phyloP scores from a whole-genome alignment of 2,329 filamentous ascomycete species.

The Xylogone sp. region DNA sequence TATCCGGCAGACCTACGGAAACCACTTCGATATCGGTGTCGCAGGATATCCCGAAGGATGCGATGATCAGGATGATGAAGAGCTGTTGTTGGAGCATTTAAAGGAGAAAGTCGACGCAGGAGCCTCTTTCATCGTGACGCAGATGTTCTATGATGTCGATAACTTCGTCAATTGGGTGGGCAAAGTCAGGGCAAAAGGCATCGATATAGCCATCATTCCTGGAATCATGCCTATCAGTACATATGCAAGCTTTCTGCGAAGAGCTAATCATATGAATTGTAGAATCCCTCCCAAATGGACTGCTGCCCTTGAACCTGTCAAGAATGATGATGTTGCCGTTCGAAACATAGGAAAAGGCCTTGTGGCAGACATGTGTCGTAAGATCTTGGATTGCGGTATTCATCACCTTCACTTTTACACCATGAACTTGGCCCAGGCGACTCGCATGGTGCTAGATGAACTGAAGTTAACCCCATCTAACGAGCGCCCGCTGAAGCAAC shows the following conservation, averaged over 20 bases:
- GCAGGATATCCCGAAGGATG: conserved; percentile 95
- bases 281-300: conserved; percentile 79
- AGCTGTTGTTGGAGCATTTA: conserved; percentile 81
- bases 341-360: conserved; percentile 84
- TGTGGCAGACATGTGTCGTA: conserved; percentile 85
- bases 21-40: conserved; percentile 96
- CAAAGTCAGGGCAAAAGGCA: conserved; percentile 80
- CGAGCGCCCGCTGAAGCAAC: conserved; percentile 76
- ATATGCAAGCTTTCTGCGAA: conserved; percentile 85
- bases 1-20: conserved; percentile 73
- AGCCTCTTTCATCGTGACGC: conserved; percentile 89
- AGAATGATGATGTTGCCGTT: conserved; percentile 93
- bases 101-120: conserved; percentile 97
- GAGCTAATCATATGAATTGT: conserved; percentile 88
- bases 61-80: conserved; percentile 87
- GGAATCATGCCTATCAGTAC: conserved; percentile 95
- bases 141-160: conserved; percentile 99
- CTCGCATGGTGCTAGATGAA: conserved; percentile 90
- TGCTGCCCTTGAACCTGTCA: conserved; percentile 80
- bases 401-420: conserved; percentile 94
- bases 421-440: conserved; percentile 96
- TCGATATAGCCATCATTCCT: conserved; percentile 77
- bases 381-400: conserved; percentile 74
- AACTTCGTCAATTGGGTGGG: conserved; percentile 90
- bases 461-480: conserved; percentile 75